Evolutionary conservation across 1,139 yeast species (phyloP).

Genomic region (Wickerhamomyces sp.): DNA sequence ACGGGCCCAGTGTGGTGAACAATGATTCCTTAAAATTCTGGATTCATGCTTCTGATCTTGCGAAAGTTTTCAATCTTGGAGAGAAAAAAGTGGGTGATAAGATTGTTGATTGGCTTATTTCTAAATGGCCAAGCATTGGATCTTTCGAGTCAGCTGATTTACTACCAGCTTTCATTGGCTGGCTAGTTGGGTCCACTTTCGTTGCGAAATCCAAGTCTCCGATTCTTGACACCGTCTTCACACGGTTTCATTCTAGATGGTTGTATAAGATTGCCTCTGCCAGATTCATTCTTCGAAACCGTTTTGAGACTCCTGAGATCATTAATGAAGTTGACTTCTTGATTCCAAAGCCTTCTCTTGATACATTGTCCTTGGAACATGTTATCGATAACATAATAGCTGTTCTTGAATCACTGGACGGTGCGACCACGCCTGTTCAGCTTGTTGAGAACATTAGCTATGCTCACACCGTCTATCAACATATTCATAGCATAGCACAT

Average conservation of each 20-base stretch:
- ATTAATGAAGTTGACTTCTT: background rate
- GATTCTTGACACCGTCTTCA: constrained; percentile 6
- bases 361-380: constrained; percentile 2
- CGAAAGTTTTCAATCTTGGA: constrained; percentile 29
- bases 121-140: constrained; percentile 34
- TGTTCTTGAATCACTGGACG: constrained; percentile 3
- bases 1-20: constrained; percentile 49
- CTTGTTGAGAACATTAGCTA: constrained; percentile 6
- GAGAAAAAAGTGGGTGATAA: constrained; percentile 21
- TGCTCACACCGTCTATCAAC: constrained; percentile 13
- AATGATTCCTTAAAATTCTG: constrained; percentile 50
- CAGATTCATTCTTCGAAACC: constrained; percentile 6
- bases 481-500: constrained; percentile 4
- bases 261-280: constrained; percentile 3
- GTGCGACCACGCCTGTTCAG: background rate
- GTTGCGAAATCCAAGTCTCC: constrained; percentile 1
- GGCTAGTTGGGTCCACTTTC: constrained; percentile 34
- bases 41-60: constrained; percentile 38
- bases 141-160: constrained; percentile 11
- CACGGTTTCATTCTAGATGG: constrained; percentile 10
- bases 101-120: constrained; percentile 43
- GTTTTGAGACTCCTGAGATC: background rate
- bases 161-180: constrained; percentile 35
- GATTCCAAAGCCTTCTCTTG: constrained; percentile 6
- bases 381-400: constrained; percentile 7